A percentile compares a stretch with the other conserved stretches of the same genome.
Conservation (phyloP, 2,329 filamentous ascomycete species). For the Fusarium keratoplasticum region DNA sequence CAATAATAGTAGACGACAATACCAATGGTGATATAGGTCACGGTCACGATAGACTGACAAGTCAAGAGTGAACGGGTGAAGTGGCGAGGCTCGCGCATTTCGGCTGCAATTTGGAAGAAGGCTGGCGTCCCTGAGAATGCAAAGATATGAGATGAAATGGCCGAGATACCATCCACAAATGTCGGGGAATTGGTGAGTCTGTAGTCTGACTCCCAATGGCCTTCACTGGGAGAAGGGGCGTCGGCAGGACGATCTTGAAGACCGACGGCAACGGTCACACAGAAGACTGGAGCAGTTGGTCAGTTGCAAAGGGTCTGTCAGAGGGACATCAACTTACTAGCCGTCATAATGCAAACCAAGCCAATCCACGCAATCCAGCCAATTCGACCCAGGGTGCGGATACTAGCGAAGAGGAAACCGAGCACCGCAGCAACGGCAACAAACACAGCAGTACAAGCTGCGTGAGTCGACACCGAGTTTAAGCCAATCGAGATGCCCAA, state of each 20-base stretch:
- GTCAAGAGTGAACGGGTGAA: constrained; percentile 42
- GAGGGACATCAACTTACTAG: constrained; percentile 31
- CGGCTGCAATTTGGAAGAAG: constrained; percentile 47
- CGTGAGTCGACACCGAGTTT: constrained; percentile 52
- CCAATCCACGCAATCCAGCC: constrained; percentile 47
- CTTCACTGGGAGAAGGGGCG: constrained; percentile 43
- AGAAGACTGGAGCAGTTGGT: constrained; percentile 22
- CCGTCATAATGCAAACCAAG: constrained; percentile 38
- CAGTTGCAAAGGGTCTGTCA: background rate
- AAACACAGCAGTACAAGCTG: constrained; percentile 51
- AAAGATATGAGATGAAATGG: constrained; percentile 49
- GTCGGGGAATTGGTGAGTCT: constrained; percentile 44
- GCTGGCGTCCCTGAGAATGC: constrained; percentile 50
- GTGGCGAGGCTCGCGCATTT: constrained; percentile 46
- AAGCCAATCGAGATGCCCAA: constrained; percentile 51
- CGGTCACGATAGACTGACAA: constrained; percentile 41
- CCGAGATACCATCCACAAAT: constrained; percentile 45
- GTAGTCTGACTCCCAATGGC: constrained; percentile 43
- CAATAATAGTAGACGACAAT: constrained; percentile 58
- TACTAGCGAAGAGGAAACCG: constrained; percentile 44
- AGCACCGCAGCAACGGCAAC: constrained; percentile 47
- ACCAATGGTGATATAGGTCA: constrained; percentile 47
- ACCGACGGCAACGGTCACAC: constrained; percentile 44
- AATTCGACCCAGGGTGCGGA: constrained; percentile 43
- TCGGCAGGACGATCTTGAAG: constrained; percentile 45